Conservation (phyloP, 2,329 filamentous ascomycete genomes). For the Albophoma yamanashiensis region DNA sequence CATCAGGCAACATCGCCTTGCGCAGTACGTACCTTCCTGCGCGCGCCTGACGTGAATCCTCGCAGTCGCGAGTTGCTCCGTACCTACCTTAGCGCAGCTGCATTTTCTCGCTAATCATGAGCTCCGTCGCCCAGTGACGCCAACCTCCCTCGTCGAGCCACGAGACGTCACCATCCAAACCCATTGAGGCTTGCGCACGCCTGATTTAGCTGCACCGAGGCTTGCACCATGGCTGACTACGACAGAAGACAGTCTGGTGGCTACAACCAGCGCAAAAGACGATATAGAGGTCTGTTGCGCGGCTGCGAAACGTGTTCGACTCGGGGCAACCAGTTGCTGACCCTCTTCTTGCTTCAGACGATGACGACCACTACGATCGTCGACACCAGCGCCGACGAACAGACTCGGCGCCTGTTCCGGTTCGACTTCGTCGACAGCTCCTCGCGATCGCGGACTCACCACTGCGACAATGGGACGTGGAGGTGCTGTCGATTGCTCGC, state of each 20-base stretch:
- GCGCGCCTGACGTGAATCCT: not conserved
- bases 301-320: not conserved
- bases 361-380: slow-evolving; percentile 70
- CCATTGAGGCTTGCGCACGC: not conserved
- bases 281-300: slow-evolving; percentile 58
- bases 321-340: not conserved
- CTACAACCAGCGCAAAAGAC: slow-evolving; percentile 60
- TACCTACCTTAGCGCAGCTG: not conserved
- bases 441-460: slow-evolving; percentile 74
- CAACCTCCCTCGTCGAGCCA: not conserved
- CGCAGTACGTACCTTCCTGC: not conserved
- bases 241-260: slow-evolving; percentile 42
- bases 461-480: slow-evolving; percentile 67
- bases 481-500: slow-evolving; percentile 64
- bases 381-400: slow-evolving; percentile 63
- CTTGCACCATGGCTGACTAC: slow-evolving; percentile 38
- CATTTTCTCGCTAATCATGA: not conserved
- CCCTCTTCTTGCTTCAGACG: slow-evolving; percentile 23
- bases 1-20: not conserved
- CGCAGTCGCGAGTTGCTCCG: too few relatives aligned
- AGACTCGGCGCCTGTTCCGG: slow-evolving; percentile 57
- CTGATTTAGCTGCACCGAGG: not conserved
- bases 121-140: not conserved
- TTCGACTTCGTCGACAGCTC: slow-evolving; percentile 67
- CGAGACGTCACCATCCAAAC: not conserved